Base-by-base conservation (phyloP, 2,329 filamentous ascomycete genomes). In the Lachnellula arida region DNA sequence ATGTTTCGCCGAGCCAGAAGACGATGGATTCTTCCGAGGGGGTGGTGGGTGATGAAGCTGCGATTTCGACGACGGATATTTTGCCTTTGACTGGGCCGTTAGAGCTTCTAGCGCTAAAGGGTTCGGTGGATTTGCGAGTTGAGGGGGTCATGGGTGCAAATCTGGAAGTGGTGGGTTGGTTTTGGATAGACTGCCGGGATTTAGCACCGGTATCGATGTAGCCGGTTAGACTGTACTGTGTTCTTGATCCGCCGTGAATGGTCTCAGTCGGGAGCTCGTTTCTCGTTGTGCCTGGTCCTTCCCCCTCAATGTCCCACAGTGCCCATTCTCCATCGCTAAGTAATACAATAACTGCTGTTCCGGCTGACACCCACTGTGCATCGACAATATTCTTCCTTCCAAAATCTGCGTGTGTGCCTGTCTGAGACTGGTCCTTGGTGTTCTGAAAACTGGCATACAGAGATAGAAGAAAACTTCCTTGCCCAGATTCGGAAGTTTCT, bases 311-410 rank as follows among this genome's bases (percentile, higher is more conserved):
- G 63, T 87, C 84, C 84, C 84, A 87, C 35, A 87, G 80, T 14
- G 82, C 84, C 84, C 84, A 87, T 67, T 84, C 82, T 6, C 84
- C 84, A 62, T 87, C 84, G 1, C 80, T 79, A 3, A 86, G 72
- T 2, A 87, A 73, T 1, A 76, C 75, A 42, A 87, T 71, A 28
- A 87, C 73, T 5, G 84, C 83, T 47, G 79, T 76, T 9, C 84
- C 84, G 56, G 80, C 78, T 2, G 78, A 74, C 48, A 86, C 78
- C 84, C 84, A 87, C 5, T 78, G 76, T 1, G 84, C 81, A 49
- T 82, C 82, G 14, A 86, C 68, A n/a, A 87, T 77, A 0, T 78
- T 78, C 63, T 86, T 87, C 44, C 84, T 75, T 62, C 71, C 50
- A 67, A 70, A 76, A 68, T 5, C 75, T 67, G 15, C 76, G 75